Base-by-base conservation (phyloP, 257 asterid genomes). In the Vinca minor region DNA sequence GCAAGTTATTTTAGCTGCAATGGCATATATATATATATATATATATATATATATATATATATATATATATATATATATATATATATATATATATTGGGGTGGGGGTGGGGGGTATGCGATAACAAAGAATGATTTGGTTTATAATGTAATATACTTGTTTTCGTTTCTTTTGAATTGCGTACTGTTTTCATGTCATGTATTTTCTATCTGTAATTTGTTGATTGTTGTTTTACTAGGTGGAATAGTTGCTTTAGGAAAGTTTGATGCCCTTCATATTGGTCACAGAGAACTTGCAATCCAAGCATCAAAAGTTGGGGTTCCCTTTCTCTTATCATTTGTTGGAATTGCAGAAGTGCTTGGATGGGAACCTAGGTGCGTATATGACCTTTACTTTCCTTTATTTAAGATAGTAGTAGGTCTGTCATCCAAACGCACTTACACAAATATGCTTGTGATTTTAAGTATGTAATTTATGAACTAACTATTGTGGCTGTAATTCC, bases 261-360 rank as follows among this genome's bases (percentile, higher is more conserved):
- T 92, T 71, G 98, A 92, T 74, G 98, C 98, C 65, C 96, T 92
- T 77, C 98, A 92, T 72, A 82, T 89, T 59, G 98, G 98, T 76
- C 98, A 92, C 65, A 89, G 98, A 55, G 96, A 89, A 76, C 95
- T 92, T 76, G 98, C 91, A 53, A 87, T 92, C 71, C 98, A 92
- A 76, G 96, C 98, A 13, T 79, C 98, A 4, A 82, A 76, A 74
- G 77, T 84, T 64, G 98, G 96, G 73, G 73, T 76, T 73, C 98
- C 96, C 0, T 89, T 78, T 80, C 86, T 92, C 28, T 63, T 92
- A 70, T 85, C 95, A 38, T 92, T 92, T 73, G 84, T 79, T 66
- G 98, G 98, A 74, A 89, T 92, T 96, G 96, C 94, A 0, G 94
- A 87, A 76, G 76, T 92, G 18, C 95, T 92, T 72, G 96, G 96